Base-by-base conservation (phyloP, 1,284 basidiomycete genomes). In the Fomitopsis schrenkii region DNA sequence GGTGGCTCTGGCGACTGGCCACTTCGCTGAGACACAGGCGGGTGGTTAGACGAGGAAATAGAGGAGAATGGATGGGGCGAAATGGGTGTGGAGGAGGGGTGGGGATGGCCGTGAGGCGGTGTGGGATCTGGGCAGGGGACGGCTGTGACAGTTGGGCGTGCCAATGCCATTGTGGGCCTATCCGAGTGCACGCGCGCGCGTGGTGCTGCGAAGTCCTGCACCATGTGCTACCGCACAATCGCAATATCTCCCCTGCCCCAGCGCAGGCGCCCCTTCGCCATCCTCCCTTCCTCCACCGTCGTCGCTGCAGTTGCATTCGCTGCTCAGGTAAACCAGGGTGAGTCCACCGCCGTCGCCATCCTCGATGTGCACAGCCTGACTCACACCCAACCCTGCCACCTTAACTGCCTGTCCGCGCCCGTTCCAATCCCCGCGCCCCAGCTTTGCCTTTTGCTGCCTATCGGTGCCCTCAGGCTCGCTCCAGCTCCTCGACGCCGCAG, bases 371-470 rank as follows among this genome's bases (percentile, higher is more conserved):
- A 35, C 57, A 45, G 58, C 42, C 62, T 55, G 44, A 56, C 60
- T 62, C 52, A 55, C 22, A 62, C 62, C 41, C 54, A 55, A 36
- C 10, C 35, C 35, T 36, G 35, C 35, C 35, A 3, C 9, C 26
- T 55, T 62, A 55, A 58, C 53, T 64, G 53, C 61, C 65, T 63
- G 67, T 57, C 62, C 56, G 64, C 61, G 61, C 64, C 58, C 65
- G 40, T 60, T 67, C 63, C 66, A 64, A 65, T 45, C 69, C 65
- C 64, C 62, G 65, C 66, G 57, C 64, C 58, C 58, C 60, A 70
- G 65, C 70, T 70, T 68, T 70, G 67, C 66, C 62, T 69, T 68
- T 66, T 70, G 69, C 70, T 71, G 64, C 64, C 65, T 65, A 68
- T 64, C 68, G 62, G 58, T 55, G 42, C 57, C 45, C 50, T 65